Percentiles rank a stretch among this genome's conserved stretches.
Evolutionary conservation across 139 green algal genomes (phyloP).

Genomic region (Dunaliella primolecta): DNA sequence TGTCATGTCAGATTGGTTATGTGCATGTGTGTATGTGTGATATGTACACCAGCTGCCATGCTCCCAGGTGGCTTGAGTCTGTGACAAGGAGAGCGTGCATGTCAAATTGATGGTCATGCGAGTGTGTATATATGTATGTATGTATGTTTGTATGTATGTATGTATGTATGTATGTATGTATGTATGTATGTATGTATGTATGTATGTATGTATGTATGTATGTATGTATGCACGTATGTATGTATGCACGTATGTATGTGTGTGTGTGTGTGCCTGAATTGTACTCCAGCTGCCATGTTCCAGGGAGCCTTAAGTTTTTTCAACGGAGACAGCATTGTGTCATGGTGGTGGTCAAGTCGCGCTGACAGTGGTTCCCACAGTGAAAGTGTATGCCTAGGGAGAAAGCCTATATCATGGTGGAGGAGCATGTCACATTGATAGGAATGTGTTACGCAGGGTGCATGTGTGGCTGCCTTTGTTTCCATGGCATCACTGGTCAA

Average conservation of each 20-base stretch:
- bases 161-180: not conserved
- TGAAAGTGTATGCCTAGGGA: no score
- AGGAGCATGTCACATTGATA: no score
- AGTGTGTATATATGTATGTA: not conserved
- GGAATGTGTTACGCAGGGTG: no score
- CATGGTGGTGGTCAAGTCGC: no score
- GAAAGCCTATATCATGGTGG: no score
- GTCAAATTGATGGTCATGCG: not conserved
- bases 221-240: not conserved
- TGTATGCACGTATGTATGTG: not conserved
- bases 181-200: not conserved
- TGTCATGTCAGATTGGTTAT: not conserved
- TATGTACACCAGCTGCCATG: not conserved
- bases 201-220: not conserved
- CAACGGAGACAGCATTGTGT: no score
- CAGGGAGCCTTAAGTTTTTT: no score
- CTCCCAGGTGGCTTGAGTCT: not conserved
- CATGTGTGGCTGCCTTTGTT: no score
- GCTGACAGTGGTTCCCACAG: no score
- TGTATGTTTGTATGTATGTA: not conserved
- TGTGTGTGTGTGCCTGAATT: slow-evolving; percentile 2
- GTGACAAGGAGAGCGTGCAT: not conserved
- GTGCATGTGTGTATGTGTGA: not conserved
- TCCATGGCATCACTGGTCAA: no score
- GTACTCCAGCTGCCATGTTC: not conserved